Base-by-base conservation (phyloP, 805 yeast genomes). In the Starmerella davenportii region DNA sequence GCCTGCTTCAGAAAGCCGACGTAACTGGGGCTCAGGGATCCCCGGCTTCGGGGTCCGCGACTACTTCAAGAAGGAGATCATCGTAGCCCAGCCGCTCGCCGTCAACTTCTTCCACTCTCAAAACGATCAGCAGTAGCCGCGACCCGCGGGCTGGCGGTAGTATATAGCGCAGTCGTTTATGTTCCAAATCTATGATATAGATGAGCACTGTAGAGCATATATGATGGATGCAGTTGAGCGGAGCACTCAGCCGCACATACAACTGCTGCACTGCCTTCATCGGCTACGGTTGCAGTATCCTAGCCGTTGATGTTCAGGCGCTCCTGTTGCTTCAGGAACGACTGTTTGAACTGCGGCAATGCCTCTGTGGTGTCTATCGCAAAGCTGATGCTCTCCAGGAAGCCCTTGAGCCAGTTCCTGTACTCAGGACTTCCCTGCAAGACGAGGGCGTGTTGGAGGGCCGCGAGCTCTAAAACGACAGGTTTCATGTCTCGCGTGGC, bases 71-170 rank as follows among this genome's bases (percentile, higher is more conserved):
- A 46, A 39, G 41, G 69, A 72, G 56, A 25, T 11, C 13, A 25
- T 25, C 14, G 70, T 69, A 14, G 60, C 76, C 49, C 48, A 49
- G 27, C 73, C 81, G 38, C 66, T 76, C 43, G 84, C 81, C 13
- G 72, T 72, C 42, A 84, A 84, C 64, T 85, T 78, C 62, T 85
- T 81, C 63, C 70, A 66, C 51, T 87, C 93, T 14, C 78, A 79
- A 61, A 64, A 71, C 50, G 64, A 51, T 15, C 34, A 36, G 14
- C n/a, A n/a, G n/a, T n/a, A n/a, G n/a, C n/a, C n/a, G n/a, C n/a
- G n/a, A n/a, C n/a, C n/a, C n/a, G n/a, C n/a, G n/a, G n/a, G n/a
- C n/a, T n/a, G n/a, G n/a, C n/a, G n/a, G n/a, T n/a, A n/a, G n/a
- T n/a, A n/a, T n/a, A n/a, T n/a, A n/a, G n/a, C n/a, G n/a, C n/a